Base-by-base conservation (phyloP, 345 rosid genomes). In the Lepidium sativum region DNA sequence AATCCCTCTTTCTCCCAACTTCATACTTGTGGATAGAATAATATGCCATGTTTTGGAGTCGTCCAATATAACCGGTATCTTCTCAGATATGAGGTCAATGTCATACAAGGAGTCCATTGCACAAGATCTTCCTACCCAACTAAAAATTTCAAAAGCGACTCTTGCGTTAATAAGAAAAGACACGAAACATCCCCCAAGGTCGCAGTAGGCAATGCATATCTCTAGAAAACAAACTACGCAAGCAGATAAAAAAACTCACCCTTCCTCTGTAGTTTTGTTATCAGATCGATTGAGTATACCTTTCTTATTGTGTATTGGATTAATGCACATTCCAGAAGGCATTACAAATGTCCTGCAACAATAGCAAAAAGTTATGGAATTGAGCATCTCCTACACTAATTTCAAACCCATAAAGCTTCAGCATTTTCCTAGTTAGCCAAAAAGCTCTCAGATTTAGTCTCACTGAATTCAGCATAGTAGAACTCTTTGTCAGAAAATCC, bases 281-380 rank as follows among this genome's bases (percentile, higher is more conserved):
- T 63, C 72, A 35, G 84, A 70, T 45, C 73, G 81, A 75, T 88
- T 80, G 63, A 94, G 86, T 53, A 90, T 84, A 42, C 80, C 89
- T 76, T 85, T 87, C 73, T 78, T 78, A 64, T 85, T 94, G 77
- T 94, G 99, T 39, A 88, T 80, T 25, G 99, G 97, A 82, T 85
- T 94, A 54, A 94, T 91, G 50, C 99, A 94, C 86, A 94, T 81
- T 63, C 88, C 65, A 51, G 96, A 83, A 67, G 99, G 99, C 99
- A 94, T 88, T 56, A 91, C 97, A 77, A 94, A 94, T 6, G 95
- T 86, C 82, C 97, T 92, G 86, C 82, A 77, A 77, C 69, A 77
- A 49, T 21, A 67, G 47, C 27, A 54, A 12, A 1, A 8, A 1
- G 6, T 38, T 20, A 21, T 35, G 2, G 5, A 48, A 51, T 16